Base-by-base conservation (phyloP, 2,329 filamentous ascomycete species). In the Neobulgaria alba region DNA sequence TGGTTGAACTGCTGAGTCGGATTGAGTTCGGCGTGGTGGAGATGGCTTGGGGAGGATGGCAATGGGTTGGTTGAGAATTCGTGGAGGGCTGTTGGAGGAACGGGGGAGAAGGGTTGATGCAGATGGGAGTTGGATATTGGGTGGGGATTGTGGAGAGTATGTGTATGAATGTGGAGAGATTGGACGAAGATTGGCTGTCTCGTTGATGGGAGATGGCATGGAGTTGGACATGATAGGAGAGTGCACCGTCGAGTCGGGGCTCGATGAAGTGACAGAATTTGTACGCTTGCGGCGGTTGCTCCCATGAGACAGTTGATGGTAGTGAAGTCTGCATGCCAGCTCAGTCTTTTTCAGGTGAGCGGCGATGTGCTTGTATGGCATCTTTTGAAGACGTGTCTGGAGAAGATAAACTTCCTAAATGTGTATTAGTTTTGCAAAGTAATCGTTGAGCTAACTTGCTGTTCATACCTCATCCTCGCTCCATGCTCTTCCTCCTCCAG, bases 321-420 rank as follows among this genome's bases (percentile, higher is more conserved):
- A 90, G 64, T 92, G 86, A 48, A 93, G 74, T 48, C 86, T 85
- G 66, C 85, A 93, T 35, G 85, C 85, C 45, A 92, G 71, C 66
- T 92, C 85, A 1, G 85, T 92, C 70, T 92, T 93, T 66, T 88
- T 86, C 52, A 92, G 68, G 55, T 89, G 82, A 44, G 81, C 77
- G 43, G 85, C 85, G 59, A 92, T 92, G 61, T 90, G 84, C 71
- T 90, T 92, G 66, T 92, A 92, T 1, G 85, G 85, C 79, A 90
- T 87, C 66, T 90, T 90, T 57, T 89, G 83, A 56, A 85, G 75
- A 43, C 85, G 82, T 46, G 83, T 89, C 63, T 88, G 83, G 46
- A 92, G 73, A 40, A 92, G 79, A 61, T 90, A 92, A 43, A 79
- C 74, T 66, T 92, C 86, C 85, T 90, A 39, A 33, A 41, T 17